Evolutionary conservation across 768 basidiomycete species (phyloP), one percentile per base, ranked within the genome.

Genomic region (Calocybe indica): DNA sequence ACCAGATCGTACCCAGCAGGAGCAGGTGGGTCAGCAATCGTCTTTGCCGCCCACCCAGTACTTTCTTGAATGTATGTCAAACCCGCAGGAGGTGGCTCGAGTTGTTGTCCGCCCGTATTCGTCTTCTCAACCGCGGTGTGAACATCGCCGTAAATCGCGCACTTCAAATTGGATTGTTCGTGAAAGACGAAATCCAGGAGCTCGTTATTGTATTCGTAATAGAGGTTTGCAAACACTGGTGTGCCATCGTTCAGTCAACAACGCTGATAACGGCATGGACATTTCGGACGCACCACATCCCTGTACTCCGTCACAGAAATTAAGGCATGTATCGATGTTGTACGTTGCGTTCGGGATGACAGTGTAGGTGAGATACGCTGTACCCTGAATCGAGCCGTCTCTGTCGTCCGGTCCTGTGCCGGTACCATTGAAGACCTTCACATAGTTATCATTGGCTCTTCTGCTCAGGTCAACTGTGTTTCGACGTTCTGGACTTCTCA

Each of bases 181-280:
- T 49, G 53, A 49, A 65, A 66, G 29, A 69, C 63, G 47, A 62
- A 67, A 46, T 73, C 73, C 29, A 72, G 60, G 6, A 68, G 62
- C 6, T 57, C 48, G 50, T 75, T 75, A 56, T 75, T 76, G 60
- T 58, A 67, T 50, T 78, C 74, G 58, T 78, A 76, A 48, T 66
- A 78, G 15, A 78, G 46, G 52, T 78, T 78, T 9, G 64, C 74
- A 49, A 75, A 76, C 5, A 73, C 76, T 78, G 39, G 6, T 28
- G 36, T 36, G 22, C 22, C 22, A 22, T 22, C 22, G 22, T 22
- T 22, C 22, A 22, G 22, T 22, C 2, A 22, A 22, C 22, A 22
- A 28, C 51, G 34, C n/a, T 29, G n/a, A 36, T 28, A 49, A 49
- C n/a, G 37, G 29, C 32, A 13, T 46, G 28, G 31, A 15, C 30